Percentiles rank a stretch among this genome's conserved stretches.
Evolutionary conservation across 169 alveolate genomes (phyloP).

Genomic region (Babesia sp.): DNA sequence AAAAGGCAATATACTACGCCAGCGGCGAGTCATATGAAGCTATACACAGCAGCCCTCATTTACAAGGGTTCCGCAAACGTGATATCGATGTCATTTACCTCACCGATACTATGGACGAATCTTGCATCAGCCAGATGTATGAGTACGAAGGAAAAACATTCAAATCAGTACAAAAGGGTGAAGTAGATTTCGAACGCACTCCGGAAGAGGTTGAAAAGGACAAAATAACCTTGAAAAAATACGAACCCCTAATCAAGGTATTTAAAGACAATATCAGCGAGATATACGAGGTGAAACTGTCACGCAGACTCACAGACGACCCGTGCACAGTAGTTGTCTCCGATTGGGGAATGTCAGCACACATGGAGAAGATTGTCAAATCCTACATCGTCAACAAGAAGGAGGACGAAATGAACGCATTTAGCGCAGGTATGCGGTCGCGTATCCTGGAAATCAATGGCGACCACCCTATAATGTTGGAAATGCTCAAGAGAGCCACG

Average conservation of each 20-base stretch:
- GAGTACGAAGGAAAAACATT: constrained; percentile 86
- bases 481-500: constrained; percentile 60
- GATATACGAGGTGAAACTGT: constrained; percentile 78
- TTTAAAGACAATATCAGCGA: constrained; percentile 79
- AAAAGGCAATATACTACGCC: constrained; percentile 90
- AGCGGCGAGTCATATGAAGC: constrained; percentile 85
- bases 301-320: constrained; percentile 83
- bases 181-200: constrained; percentile 75
- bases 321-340: constrained; percentile 87
- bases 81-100: constrained; percentile 92
- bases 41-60: constrained; percentile 87
- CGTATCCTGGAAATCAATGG: constrained; percentile 94
- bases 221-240: constrained; percentile 68
- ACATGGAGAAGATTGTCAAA: constrained; percentile 87
- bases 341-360: constrained; percentile 90
- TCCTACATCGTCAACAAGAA: constrained; percentile 82
- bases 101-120: constrained; percentile 94
- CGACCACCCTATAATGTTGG: constrained; percentile 92
- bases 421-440: constrained; percentile 68
- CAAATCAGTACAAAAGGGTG: constrained; percentile 84
- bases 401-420: constrained; percentile 68
- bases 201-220: constrained; percentile 78
- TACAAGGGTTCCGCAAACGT: constrained; percentile 88
- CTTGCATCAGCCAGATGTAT: constrained; percentile 84
- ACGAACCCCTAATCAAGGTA: constrained; percentile 69